Evolutionary conservation across 306 rosid genomes (phyloP), one percentile per base, ranked within the genome.

Genomic region (Boehmeria nivea): DNA sequence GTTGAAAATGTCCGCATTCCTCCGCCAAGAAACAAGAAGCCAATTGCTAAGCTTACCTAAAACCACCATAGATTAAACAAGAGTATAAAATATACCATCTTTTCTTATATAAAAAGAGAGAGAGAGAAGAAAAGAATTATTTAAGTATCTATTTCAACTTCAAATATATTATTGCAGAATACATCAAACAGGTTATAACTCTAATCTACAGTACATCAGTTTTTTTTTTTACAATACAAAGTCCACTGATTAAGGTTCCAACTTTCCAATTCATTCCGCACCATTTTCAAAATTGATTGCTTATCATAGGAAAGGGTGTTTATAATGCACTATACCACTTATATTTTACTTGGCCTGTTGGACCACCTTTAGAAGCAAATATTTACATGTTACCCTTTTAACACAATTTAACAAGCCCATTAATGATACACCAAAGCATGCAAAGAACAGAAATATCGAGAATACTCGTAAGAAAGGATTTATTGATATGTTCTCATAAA

Each of bases 1-100:
- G 95, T 86, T 69, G 98, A 87, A 78, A 90, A 90, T 57, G 95
- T 87, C 61, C 78, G 84, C 76, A 76, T 87, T 76, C 98, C 98
- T 64, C 98, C 98, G 66, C 98, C 98, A 67, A 90, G 95, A 71
- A 87, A 90, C 83, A 90, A 80, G 87, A 90, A 90, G 47, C 98
- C 98, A 47, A 70, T 74, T 13, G 95, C 94, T 71, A 90, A 83
- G 83, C 95, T 87, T 61, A 90, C 98, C 98, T 90, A 69, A 48
- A 65, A 40, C 54, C 57, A 66, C 33, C 45, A 39, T 43, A 27
- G 61, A 51, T 20, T 31, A 31, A 31, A 4, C 9, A 31, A 31
- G 2, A 31, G 8, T n/a, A 28, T 3, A 28, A 31, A 31, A 31
- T 1, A 31, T n/a, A n/a, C n/a, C n/a, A n/a, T n/a, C n/a, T n/a